Conservation (phyloP, 2,329 filamentous ascomycete species). For the Leptographium lundbergii region DNA sequence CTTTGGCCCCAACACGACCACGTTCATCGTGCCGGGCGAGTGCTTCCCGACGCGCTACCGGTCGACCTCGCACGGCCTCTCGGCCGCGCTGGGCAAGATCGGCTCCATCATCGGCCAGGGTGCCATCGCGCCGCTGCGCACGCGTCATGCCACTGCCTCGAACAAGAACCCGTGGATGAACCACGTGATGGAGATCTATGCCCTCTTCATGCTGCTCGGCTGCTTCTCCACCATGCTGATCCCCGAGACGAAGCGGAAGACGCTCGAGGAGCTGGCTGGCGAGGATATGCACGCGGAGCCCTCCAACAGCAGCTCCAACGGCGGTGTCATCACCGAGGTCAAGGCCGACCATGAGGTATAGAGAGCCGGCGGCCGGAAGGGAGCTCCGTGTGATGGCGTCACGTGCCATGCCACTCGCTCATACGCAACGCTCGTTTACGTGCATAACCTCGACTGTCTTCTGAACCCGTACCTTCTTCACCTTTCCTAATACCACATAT, state of each 20-base stretch:
- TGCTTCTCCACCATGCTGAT: slow-evolving; percentile 57
- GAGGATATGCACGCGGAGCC: slow-evolving; percentile 15
- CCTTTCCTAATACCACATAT: background rate
- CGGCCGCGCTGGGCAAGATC: slow-evolving; percentile 41
- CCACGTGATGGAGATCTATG: slow-evolving; percentile 64
- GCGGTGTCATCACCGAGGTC: slow-evolving; percentile 4
- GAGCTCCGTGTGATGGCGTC: background rate
- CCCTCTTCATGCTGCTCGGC: slow-evolving; percentile 65
- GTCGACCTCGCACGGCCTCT: slow-evolving; percentile 45
- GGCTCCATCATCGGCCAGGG: slow-evolving; percentile 45
- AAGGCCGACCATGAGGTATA: slow-evolving; percentile 3
- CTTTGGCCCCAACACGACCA: slow-evolving; percentile 45
- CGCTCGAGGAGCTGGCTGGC: slow-evolving; percentile 47
- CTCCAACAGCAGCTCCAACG: background rate
- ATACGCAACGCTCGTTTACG: background rate
- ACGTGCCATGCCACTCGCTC: background rate
- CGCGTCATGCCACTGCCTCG: slow-evolving; percentile 25
- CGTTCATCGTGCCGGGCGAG: slow-evolving; percentile 44
- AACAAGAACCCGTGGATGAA: slow-evolving; percentile 53
- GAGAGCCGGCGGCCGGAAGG: too few species aligned
- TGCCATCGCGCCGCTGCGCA: slow-evolving; percentile 42
- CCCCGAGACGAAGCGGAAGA: slow-evolving; percentile 63
- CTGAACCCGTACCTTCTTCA: background rate
- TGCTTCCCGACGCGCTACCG: slow-evolving; percentile 44
- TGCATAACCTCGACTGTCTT: background rate